These are phyloP conservation scores for Colletotrichum sidae DNA, from an alignment of 2,329 filamentous ascomycete species.

Conservation along the genomic window DNA sequence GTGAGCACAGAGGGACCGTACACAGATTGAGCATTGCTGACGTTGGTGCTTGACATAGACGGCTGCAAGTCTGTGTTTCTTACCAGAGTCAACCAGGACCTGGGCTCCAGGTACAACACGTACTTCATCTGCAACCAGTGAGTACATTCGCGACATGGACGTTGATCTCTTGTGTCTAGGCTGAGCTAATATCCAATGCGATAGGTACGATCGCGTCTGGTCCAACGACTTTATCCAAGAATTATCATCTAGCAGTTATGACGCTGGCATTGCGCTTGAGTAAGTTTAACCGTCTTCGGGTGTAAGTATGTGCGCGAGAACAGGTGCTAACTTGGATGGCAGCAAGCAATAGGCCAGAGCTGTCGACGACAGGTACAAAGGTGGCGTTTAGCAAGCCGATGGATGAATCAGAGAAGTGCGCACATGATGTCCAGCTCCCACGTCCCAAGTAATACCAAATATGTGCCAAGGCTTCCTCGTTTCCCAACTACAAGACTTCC, in stretches of 20 bases:
- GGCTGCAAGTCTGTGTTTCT: not conserved
- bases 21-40: too few species aligned
- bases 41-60: not conserved
- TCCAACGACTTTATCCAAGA: not conserved
- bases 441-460: too few species aligned
- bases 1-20: not conserved
- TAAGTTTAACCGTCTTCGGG: not conserved
- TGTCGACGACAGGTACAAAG: too few species aligned
- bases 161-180: not conserved
- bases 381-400: too few species aligned
- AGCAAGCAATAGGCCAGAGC: too few species aligned
- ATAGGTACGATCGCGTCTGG: not conserved
- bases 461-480: too few species aligned
- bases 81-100: not conserved
- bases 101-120: not conserved
- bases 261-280: conserved; percentile 7
- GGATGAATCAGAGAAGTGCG: too few species aligned
- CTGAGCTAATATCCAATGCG: not conserved
- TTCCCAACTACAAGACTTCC: too few species aligned
- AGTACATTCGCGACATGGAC: not conserved
- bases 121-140: conserved; percentile 10
- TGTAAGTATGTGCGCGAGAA: too few species aligned
- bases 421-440: too few species aligned
- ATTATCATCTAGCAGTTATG: not conserved
- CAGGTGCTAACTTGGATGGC: too few species aligned